Percentiles rank a stretch among this genome's conserved stretches.
Conservation (phyloP, 1,284 basidiomycete species). For the Cryptococcus sp. region DNA sequence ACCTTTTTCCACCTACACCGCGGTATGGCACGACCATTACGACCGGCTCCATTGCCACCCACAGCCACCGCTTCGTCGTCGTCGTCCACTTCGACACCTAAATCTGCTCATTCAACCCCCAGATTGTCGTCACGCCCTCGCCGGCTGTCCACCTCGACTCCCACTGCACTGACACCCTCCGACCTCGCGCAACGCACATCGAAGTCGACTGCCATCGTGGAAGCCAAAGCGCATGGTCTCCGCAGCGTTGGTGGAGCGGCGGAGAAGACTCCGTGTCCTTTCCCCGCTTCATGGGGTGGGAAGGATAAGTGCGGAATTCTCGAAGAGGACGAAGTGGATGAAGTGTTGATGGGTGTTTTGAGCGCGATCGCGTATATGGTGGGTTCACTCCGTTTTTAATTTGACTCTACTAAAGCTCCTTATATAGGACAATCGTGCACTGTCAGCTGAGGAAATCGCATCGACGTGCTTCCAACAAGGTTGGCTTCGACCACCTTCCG, state of each 20-base stretch:
- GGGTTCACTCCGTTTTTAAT: slow-evolving; percentile 18
- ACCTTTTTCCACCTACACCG: background rate
- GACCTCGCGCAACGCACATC: background rate
- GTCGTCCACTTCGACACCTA: background rate
- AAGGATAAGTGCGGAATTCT: slow-evolving; percentile 38
- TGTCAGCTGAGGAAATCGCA: slow-evolving; percentile 48
- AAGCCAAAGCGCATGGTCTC: slow-evolving; percentile 42
- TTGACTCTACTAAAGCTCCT: slow-evolving; percentile 9
- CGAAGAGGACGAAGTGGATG: slow-evolving; percentile 48
- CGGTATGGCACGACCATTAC: slow-evolving; percentile 25
- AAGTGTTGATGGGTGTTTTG: slow-evolving; percentile 49
- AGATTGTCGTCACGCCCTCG: slow-evolving; percentile 11
- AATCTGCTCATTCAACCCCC: slow-evolving; percentile 1
- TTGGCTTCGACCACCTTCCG: slow-evolving; percentile 49
- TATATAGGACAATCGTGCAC: slow-evolving; percentile 47
- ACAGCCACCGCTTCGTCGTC: slow-evolving; percentile 8
- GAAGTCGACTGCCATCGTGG: slow-evolving; percentile 16
- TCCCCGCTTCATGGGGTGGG: slow-evolving; percentile 43
- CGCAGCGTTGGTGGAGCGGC: slow-evolving; percentile 35
- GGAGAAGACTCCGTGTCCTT: slow-evolving; percentile 43
- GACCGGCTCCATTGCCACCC: slow-evolving; percentile 21
- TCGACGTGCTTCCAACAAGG: slow-evolving; percentile 41
- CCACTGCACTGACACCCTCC: slow-evolving; percentile 9
- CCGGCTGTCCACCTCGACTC: slow-evolving; percentile 14
- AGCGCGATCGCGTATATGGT: slow-evolving; percentile 42